Base-by-base conservation (phyloP, 306 rosid species). In the Gastrolobium villosum region DNA sequence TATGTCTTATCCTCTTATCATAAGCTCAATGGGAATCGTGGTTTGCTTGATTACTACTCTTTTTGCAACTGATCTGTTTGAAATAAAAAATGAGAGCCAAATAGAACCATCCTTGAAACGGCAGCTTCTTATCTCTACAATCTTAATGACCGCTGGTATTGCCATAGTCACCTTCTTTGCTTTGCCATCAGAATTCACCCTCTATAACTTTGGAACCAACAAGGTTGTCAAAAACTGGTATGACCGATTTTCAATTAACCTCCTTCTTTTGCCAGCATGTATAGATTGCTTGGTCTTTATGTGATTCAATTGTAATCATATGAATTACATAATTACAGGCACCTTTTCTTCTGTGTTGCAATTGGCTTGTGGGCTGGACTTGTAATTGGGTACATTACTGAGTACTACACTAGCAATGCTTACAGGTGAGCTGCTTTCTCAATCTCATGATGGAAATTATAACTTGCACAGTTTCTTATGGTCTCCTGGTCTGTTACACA, bases 281-380 rank as follows among this genome's bases (percentile, higher is more conserved):
- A 11, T 36, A 15, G 26, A 8, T 39, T 70, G 41, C 4, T 74
- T 69, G 9, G 2, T 67, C 50, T 66, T 60, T 37, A 13, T 64
- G 26, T 14, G 8, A n/a, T 14, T 53, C 65, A n/a, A 37, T 37
- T 67, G 36, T 64, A 31, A 61, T 52, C 64, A 61, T 52, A 72
- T 68, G 7, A 65, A 39, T 63, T 70, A 66, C 69, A 67, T 46
- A 63, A 57, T 14, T 30, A 43, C 84, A 91, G 96, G 93, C 87
- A 91, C 62, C 87, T 91, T 75, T 91, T 91, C 91, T 88, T 86
- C 72, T 88, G 96, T 69, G 93, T 90, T 52, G 65, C 90, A 59
- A 88, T 82, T 59, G 96, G 96, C 43, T 80, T 88, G 36, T 90
- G 90, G 96, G 91, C 96, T 70, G 96, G 96, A 53, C 96, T 90